Percentiles rank a stretch among this genome's conserved stretches.
Conservation (phyloP, 768 basidiomycete genomes). For the Macrolepiota albuminosa region DNA sequence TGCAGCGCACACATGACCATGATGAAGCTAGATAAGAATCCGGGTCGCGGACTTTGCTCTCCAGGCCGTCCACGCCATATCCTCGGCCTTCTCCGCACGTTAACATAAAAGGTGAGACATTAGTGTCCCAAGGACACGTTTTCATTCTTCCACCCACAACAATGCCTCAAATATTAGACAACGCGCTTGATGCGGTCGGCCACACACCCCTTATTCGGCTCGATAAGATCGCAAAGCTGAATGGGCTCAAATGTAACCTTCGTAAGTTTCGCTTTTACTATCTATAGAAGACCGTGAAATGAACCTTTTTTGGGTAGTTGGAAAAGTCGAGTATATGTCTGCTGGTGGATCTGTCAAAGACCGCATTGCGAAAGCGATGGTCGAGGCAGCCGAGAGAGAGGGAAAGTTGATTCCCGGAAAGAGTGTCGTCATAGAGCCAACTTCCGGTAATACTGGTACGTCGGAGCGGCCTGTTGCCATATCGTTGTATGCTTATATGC, state of each 20-base stretch:
- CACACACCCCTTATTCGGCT: constrained; percentile 88
- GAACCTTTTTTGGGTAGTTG: constrained; percentile 46
- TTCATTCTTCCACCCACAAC: neutral
- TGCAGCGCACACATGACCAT: neutral
- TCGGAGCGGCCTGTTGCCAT: neutral
- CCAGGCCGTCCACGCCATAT: neutral
- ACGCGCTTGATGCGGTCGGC: constrained; percentile 82
- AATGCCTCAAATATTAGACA: constrained; percentile 62
- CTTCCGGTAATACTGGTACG: constrained; percentile 90
- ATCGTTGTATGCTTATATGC: neutral
- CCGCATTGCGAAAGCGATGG: constrained; percentile 94
- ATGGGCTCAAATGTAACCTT: constrained; percentile 86
- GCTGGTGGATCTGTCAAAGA: constrained; percentile 96
- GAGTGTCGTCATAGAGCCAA: constrained; percentile 93
- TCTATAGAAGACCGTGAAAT: neutral
- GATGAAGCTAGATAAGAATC: neutral
- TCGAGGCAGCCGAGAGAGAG: constrained; percentile 87
- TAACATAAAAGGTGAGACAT: constrained; percentile 8
- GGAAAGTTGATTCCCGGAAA: constrained; percentile 82
- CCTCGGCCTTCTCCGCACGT: constrained; percentile 1
- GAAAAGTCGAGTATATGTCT: constrained; percentile 86
- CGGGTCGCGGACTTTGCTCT: neutral
- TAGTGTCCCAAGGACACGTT: neutral
- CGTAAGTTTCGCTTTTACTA: constrained; percentile 43
- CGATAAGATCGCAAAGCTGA: constrained; percentile 65